Conservation (phyloP, 345 rosid genomes). For the Barbarea vulgaris region DNA sequence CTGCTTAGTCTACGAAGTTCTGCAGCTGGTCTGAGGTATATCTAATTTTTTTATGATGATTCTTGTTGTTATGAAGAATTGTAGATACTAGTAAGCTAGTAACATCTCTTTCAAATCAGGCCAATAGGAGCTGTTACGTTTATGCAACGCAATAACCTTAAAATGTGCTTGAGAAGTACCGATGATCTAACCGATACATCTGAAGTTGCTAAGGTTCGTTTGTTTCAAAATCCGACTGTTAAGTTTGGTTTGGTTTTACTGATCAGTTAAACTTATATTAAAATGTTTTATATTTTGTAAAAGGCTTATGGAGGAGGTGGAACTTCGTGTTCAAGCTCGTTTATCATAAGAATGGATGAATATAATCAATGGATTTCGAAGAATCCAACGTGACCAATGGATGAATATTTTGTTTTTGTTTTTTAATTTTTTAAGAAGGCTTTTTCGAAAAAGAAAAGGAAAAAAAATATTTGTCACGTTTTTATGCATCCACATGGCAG, state of each 20-base stretch:
- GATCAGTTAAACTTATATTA: background rate
- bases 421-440: too few relatives aligned
- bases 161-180: constrained; percentile 82
- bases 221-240: background rate
- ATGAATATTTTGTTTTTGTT: too few relatives aligned
- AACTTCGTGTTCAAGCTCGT: constrained; percentile 67
- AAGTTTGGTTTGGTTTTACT: background rate
- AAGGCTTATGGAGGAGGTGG: constrained; percentile 97
- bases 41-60: background rate
- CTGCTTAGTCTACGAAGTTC: constrained; percentile 78
- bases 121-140: constrained; percentile 81
- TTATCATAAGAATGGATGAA: constrained; percentile 88
- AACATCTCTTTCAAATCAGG: constrained; percentile 46
- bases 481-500: too few relatives aligned
- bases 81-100: background rate
- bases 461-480: too few relatives aligned
- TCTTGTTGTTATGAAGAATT: background rate
- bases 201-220: constrained; percentile 79
- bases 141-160: constrained; percentile 74
- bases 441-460: too few relatives aligned
- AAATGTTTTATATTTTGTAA: background rate
- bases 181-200: constrained; percentile 68
- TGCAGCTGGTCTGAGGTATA: constrained; percentile 75
- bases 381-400: constrained; percentile 37
- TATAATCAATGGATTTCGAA: constrained; percentile 68